Percentiles rank a stretch among this genome's conserved stretches.
phyloP scores from a whole-genome alignment of 208 protist genomes.

The Trypanosoma cruzi region DNA sequence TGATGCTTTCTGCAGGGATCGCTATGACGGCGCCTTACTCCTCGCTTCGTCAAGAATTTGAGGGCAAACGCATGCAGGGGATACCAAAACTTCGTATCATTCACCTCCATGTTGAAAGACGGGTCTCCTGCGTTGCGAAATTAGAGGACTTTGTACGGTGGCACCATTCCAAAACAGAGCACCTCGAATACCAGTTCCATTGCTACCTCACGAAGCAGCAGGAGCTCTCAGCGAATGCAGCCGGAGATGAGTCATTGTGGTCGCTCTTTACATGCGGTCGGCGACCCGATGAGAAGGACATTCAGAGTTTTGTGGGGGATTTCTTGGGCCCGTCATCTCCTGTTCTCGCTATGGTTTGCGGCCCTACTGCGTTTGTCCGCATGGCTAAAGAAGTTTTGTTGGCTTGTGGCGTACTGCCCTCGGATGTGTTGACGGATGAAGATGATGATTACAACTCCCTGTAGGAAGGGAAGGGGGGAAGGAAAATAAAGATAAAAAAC shows the following conservation, averaged over 20 bases:
- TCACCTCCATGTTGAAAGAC: slow-evolving; percentile 81
- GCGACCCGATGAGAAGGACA: slow-evolving; percentile 36
- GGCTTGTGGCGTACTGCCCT: slow-evolving; percentile 49
- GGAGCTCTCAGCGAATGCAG: background rate
- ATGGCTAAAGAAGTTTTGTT: slow-evolving; percentile 43
- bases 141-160: slow-evolving; percentile 47
- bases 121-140: slow-evolving; percentile 46
- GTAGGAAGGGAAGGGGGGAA: background rate
- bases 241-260: slow-evolving; percentile 1
- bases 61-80: slow-evolving; percentile 15
- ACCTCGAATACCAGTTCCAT: slow-evolving; percentile 28
- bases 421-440: slow-evolving; percentile 68
- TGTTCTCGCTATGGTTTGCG: slow-evolving; percentile 72
- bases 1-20: slow-evolving; percentile 83
- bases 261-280: slow-evolving; percentile 36
- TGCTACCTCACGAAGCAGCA: slow-evolving; percentile 38
- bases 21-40: slow-evolving; percentile 72
- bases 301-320: slow-evolving; percentile 34
- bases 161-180: slow-evolving; percentile 26
- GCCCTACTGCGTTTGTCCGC: slow-evolving; percentile 53
- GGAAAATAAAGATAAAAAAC: background rate
- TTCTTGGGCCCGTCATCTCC: slow-evolving; percentile 36
- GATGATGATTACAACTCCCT: background rate
- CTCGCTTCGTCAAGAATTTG: slow-evolving; percentile 38
- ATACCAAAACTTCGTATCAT: slow-evolving; percentile 44